Evolutionary conservation across 2,329 filamentous ascomycete species (phyloP).

Genomic region (Aspergillus sp.): DNA sequence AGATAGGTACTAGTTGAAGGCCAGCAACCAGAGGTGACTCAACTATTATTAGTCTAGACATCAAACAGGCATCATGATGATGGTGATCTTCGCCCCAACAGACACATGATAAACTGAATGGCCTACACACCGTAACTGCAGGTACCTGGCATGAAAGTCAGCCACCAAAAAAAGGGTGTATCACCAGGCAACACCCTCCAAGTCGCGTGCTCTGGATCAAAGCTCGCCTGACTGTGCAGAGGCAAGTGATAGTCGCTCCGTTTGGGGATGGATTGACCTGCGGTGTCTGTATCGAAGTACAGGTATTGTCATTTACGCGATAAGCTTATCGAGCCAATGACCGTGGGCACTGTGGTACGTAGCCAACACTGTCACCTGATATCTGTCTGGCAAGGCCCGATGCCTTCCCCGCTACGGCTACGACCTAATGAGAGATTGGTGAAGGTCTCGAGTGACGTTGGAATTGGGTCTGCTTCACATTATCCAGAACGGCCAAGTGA

Average conservation of each 20-base stretch:
- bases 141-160: background rate
- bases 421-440: too few relatives aligned
- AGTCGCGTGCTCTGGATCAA: background rate
- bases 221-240: background rate
- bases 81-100: too few relatives aligned
- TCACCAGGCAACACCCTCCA: background rate
- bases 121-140: background rate
- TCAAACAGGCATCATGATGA: background rate
- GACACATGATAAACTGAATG: background rate
- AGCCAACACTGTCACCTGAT: too few relatives aligned
- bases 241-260: background rate
- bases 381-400: too few relatives aligned
- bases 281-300: background rate
- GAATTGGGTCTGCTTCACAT: background rate
- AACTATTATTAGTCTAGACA: background rate
- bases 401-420: too few relatives aligned
- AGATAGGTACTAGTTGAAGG: background rate
- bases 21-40: too few relatives aligned
- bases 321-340: too few relatives aligned
- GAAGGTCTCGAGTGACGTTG: too few relatives aligned
- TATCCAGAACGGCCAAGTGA: background rate
- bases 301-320: background rate
- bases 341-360: too few relatives aligned
- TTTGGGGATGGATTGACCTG: too few relatives aligned
- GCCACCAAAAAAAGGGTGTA: background rate